Percentiles rank a stretch among this genome's conserved stretches.
These are phyloP conservation scores for Globisporangium cylindrosporum DNA, from an alignment of 352 stramenopile genomes.

Conservation along the genomic window DNA sequence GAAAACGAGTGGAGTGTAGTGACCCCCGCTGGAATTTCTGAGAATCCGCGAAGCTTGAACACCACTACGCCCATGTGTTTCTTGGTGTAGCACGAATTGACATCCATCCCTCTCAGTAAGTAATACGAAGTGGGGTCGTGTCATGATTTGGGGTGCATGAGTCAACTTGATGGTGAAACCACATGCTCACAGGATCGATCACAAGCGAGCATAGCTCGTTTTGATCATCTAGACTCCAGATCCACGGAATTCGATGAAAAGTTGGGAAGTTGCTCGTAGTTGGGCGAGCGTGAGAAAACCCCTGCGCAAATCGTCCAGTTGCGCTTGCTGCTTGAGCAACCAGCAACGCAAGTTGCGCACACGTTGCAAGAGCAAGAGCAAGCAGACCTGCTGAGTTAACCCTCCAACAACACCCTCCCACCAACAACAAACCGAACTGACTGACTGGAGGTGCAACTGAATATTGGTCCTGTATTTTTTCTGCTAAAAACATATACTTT, in stretches of 20 bases:
- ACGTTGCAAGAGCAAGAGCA: neutral
- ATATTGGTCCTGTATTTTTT: neutral
- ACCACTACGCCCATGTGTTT: neutral
- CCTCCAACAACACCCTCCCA: neutral
- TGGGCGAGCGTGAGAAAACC: neutral
- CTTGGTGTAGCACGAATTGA: neutral
- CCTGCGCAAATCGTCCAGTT: neutral
- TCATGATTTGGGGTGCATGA: neutral
- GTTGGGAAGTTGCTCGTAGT: neutral
- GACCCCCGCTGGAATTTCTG: no score
- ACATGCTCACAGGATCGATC: neutral
- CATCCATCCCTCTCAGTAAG: neutral
- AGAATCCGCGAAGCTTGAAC: no score
- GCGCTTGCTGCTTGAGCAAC: neutral
- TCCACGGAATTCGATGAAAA: neutral
- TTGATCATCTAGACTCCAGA: neutral
- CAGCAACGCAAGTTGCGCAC: neutral
- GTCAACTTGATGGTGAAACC: neutral
- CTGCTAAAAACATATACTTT: neutral
- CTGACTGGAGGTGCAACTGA: neutral
- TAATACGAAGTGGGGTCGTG: neutral
- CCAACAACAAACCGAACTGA: neutral
- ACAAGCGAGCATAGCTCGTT: neutral
- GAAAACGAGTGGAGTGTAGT: no score
- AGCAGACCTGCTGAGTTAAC: neutral